Percentiles rank a stretch among this genome's conserved stretches.
Evolutionary conservation across 768 basidiomycete genomes (phyloP).

Genomic region (Coprinopsis sp.): DNA sequence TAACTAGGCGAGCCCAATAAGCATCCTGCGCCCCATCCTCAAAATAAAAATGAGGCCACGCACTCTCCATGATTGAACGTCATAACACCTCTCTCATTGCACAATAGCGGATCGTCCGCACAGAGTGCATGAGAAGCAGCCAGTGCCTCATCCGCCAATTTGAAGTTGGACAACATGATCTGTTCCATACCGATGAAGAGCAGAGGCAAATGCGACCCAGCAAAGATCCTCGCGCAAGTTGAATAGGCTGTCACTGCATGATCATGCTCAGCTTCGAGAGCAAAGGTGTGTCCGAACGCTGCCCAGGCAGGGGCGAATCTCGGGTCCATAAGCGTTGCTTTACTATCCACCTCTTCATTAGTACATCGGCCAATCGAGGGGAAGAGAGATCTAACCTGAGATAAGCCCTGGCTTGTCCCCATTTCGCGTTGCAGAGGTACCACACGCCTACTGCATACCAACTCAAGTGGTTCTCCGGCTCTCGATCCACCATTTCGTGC

Average conservation of each 20-base stretch:
- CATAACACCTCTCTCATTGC: conserved; percentile 93
- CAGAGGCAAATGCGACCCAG: conserved; percentile 93
- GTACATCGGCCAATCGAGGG: not conserved
- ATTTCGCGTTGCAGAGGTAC: conserved; percentile 86
- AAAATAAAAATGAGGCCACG: conserved; percentile 18
- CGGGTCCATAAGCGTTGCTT: conserved; percentile 95
- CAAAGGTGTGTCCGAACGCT: conserved; percentile 96
- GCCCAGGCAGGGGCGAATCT: conserved; percentile 97
- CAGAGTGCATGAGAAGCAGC: conserved; percentile 78
- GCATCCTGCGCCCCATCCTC: not conserved
- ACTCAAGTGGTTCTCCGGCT: conserved; percentile 88
- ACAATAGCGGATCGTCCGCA: conserved; percentile 80
- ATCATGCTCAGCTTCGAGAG: conserved; percentile 96
- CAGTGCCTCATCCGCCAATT: conserved; percentile 84
- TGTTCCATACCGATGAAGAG: conserved; percentile 99
- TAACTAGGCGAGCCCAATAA: conserved; percentile 45
- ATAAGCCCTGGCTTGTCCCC: conserved; percentile 88
- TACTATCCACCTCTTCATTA: conserved; percentile 42
- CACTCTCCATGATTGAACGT: conserved; percentile 83
- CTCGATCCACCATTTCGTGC: conserved; percentile 91
- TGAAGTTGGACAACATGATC: conserved; percentile 78
- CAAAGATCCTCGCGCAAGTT: conserved; percentile 91
- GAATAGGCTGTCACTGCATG: conserved; percentile 98
- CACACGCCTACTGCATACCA: conserved; percentile 99
- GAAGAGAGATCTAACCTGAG: conserved; percentile 60